Evolutionary conservation across 306 rosid genomes (phyloP).

Genomic region (Sesbania bispinosa): DNA sequence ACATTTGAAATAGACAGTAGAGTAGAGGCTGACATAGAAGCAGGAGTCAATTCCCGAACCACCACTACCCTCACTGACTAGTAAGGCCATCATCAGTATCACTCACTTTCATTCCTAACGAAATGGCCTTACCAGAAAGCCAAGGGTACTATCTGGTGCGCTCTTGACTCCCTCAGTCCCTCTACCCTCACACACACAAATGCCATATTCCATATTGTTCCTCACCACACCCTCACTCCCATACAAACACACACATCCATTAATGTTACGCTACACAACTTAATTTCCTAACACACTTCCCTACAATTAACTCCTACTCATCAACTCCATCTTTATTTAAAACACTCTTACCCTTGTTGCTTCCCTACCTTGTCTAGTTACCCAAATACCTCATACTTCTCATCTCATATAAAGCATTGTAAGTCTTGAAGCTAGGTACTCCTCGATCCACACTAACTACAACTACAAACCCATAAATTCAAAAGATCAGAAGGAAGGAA

Average conservation of each 20-base stretch:
- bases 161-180: slow-evolving; percentile 93
- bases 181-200: slow-evolving; percentile 23
- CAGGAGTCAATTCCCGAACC: slow-evolving; percentile 99
- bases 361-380: not conserved
- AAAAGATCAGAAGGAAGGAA: not conserved
- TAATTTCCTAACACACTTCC: not conserved
- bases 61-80: slow-evolving; percentile 63
- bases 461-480: not conserved
- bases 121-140: slow-evolving; percentile 40
- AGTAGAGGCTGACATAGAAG: slow-evolving; percentile 47
- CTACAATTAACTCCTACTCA: not conserved
- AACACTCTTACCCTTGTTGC: slow-evolving; percentile 3
- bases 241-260: slow-evolving; percentile 5
- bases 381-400: too few relatives aligned
- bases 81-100: not conserved
- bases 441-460: too few relatives aligned
- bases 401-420: too few relatives aligned
- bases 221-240: slow-evolving; percentile 25
- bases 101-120: too few relatives aligned
- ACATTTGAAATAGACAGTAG: not conserved
- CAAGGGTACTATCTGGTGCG: slow-evolving; percentile 91
- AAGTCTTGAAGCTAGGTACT: too few relatives aligned
- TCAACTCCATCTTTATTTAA: slow-evolving; percentile 18
- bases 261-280: slow-evolving; percentile 2
- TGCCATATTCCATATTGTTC: slow-evolving; percentile 1